Evolutionary conservation across 495 filamentous ascomycete species (phyloP), one percentile per base, ranked within the genome.

Genomic region (Tuber microsphaerosporum): DNA sequence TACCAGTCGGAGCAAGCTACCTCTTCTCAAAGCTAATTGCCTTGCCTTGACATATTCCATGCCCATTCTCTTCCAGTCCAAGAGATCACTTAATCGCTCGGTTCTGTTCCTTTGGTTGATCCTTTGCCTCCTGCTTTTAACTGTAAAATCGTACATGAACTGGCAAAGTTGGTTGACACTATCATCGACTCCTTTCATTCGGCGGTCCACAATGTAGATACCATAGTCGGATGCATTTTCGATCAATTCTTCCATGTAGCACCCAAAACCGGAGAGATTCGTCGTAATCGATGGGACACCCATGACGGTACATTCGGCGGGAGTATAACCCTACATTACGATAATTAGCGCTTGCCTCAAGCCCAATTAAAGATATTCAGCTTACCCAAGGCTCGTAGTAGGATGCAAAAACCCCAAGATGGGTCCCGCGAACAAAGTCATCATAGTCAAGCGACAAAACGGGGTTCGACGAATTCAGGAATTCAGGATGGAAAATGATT

Each of bases 101-200:
- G 96, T 98, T n/a, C 95, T 90, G 85, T 99, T 99, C 26, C 95
- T 89, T 86, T 97, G 96, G 86, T 99, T 99, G 86, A 99, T 99
- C 34, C 95, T 91, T 84, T 99, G 95, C 48, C 95, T 89, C 75
- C 93, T 90, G 84, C 92, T 97, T 88, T 98, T 99, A 76, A 87
- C 85, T n/a, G 93, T 89, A 84, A 98, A 99, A 43, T 98, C 93
- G 82, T 91, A 95, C 95, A 99, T 97, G 86, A 90, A 93, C 16
- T 92, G 89, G 34, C 92, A 88, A 61, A 99, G 90, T 83, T 98
- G 94, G 84, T 97, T 97, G 84, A 98, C 94, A 37, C 92, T 95
- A 82, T 99, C 95, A 81, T 99, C 96, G 3, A 99, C 91, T 51
- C 96, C 96, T 88, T 99, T 99, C 85, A 88, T 90, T 12, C 95